Evolutionary conservation across 805 yeast species (phyloP), one percentile per base, ranked within the genome.

Genomic region (Candida mattraensis): DNA sequence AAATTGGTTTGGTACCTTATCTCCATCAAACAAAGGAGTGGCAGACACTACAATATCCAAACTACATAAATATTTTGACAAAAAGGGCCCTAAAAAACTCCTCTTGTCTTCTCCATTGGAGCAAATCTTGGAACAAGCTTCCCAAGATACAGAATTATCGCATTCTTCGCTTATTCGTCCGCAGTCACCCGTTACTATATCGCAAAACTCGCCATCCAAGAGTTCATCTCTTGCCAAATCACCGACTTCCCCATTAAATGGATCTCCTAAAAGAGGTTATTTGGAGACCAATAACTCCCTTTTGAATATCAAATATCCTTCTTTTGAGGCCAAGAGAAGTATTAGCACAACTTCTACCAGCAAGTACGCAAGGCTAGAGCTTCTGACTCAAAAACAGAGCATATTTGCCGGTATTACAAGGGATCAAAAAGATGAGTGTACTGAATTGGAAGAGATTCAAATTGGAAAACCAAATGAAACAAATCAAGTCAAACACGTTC

Each of bases 381-480:
- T 52, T 18, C 15, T 50, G 37, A 52, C 57, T 3, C 57, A 52
- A 24, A 39, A 45, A 23, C 43, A 20, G 12, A 37, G 24, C 14
- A n/a, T 34, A n/a, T 33, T 32, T 28, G 28, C 30, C 16, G 35
- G 23, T 14, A 14, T 33, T 5, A 31, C 37, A 14, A 13, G 35
- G 18, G 27, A 32, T 7, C 21, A 21, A 10, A 33, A 16, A 19
- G 31, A 20, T 15, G 17, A 19, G 7, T 9, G 24, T 3, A 18
- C 18, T 12, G 20, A 26, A 7, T 18, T 16, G 16, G 15, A 28
- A 19, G 37, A 34, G 21, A 27, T 29, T 2, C 17, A 32, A 13
- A 15, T 14, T 13, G 30, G 29, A 24, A 23, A 18, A 21, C 37
- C 33, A 10, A 33, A 27, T 12, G 30, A 20, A 18, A 23, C 13